These are phyloP conservation scores for Malus sieversii DNA, from an alignment of 306 rosid genomes.

Conservation along the genomic window DNA sequence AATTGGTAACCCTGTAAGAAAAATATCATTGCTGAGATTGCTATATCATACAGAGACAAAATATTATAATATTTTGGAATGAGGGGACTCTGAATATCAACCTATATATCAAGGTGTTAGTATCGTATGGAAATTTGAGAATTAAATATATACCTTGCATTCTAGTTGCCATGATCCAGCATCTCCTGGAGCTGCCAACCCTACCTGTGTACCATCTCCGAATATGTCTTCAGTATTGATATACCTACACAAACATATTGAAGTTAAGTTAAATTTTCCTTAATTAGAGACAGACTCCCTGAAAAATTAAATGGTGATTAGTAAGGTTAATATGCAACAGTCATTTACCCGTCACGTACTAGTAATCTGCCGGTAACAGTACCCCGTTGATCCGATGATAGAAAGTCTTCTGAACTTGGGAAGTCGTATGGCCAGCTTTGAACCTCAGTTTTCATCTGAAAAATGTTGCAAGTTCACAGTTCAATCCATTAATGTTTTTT, in stretches of 20 bases:
- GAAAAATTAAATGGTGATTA: too few relatives aligned
- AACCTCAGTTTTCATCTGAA: constrained; percentile 66
- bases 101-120: too few relatives aligned
- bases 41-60: not conserved
- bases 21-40: not conserved
- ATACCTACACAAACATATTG: constrained; percentile 26
- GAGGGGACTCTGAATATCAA: not conserved
- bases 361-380: constrained; percentile 55
- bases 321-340: not conserved
- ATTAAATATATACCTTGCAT: constrained; percentile 25
- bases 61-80: not conserved
- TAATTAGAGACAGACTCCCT: too few relatives aligned
- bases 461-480: not conserved
- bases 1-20: constrained; percentile 57
- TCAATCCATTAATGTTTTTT: not conserved
- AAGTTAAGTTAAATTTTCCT: not conserved
- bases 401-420: constrained; percentile 63
- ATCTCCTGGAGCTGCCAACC: constrained; percentile 78
- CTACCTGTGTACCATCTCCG: constrained; percentile 63
- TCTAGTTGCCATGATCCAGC: constrained; percentile 94
- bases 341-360: constrained; percentile 47
- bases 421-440: constrained; percentile 81
- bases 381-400: constrained; percentile 56
- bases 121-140: too few relatives aligned
- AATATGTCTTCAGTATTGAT: constrained; percentile 29